phyloP scores from a whole-genome alignment of 2,329 filamentous ascomycete species.

The Ceratocystis cubensis region DNA sequence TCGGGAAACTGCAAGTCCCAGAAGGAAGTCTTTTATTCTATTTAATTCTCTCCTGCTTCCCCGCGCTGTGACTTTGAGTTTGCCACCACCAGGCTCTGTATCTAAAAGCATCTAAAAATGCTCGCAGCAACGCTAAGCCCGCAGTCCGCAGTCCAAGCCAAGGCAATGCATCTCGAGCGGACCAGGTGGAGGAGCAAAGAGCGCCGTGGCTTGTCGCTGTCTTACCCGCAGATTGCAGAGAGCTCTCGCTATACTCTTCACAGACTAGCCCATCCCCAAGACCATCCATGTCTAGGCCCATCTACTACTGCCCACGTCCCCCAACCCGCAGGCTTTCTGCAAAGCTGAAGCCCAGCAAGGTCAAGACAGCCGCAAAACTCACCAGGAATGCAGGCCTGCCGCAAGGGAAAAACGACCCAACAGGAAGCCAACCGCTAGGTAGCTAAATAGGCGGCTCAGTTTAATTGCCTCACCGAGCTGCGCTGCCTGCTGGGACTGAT shows the following conservation, averaged over 20 bases:
- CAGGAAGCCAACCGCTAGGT: not conserved
- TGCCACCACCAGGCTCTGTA: not conserved
- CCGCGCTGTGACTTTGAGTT: not conserved
- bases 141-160: not conserved
- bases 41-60: not conserved
- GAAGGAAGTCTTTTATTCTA: not conserved
- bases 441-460: not conserved
- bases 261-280: not conserved
- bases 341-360: not conserved
- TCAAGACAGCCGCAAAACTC: conserved; percentile 1
- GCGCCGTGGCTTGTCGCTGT: not conserved
- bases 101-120: not conserved
- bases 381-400: not conserved
- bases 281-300: no score
- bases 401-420: not conserved
- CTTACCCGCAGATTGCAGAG: not conserved
- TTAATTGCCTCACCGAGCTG: conserved; percentile 4
- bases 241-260: not conserved
- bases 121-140: not conserved
- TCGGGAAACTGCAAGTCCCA: conserved; percentile 7
- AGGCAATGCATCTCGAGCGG: not conserved
- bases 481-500: not conserved
- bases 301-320: not conserved
- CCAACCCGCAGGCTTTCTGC: not conserved
- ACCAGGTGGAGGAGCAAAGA: no score